Evolutionary conservation across 257 asterid genomes (phyloP), one percentile per base, ranked within the genome.

Genomic region (Verbascum thapsus): DNA sequence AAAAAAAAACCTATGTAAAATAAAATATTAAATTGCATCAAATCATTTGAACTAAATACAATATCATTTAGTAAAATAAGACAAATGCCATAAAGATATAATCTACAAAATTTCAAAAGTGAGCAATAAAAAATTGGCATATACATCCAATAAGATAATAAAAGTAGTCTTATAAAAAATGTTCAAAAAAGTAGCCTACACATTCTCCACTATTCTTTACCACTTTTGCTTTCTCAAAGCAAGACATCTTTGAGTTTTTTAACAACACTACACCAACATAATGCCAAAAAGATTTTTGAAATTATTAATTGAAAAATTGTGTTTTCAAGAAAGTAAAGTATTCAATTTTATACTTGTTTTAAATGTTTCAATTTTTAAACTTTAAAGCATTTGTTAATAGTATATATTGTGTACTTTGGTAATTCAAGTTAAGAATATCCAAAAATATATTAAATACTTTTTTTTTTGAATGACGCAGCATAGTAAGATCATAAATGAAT

Each of bases 171-270:
- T 18, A 13, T 18, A n/a, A n/a, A n/a, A 43, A 45, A n/a, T 47
- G 22, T 58, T 54, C 19, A 3, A 48, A 63, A 9, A 47, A 48
- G 63, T 42, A 39, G 69, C 52, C 41, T 55, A 35, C 60, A 64
- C 18, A 62, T 43, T 67, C 69, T 50, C 62, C 61, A 68, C 55
- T 40, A 7, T 22, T 37, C n/a, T n/a, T n/a, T n/a, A 19, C 63
- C 74, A 58, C 68, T 54, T 52, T 35, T 74, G 68, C 67, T 66
- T 73, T 66, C 77, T 59, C 61, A 79, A 72, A 69, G 76, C 72
- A 57, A 41, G 22, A 43, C 48, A 66, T 69, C 66, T 68, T 63
- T 61, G 42, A 54, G 38, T 9, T 35, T 26, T n/a, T 43, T 30
- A 39, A 53, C 42, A 50, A 61, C 48, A 66, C 10, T 19, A 47